A percentile compares a stretch with the other conserved stretches of the same genome.
Conservation (phyloP, 2,329 filamentous ascomycete species). For the Clathrospora elynae region DNA sequence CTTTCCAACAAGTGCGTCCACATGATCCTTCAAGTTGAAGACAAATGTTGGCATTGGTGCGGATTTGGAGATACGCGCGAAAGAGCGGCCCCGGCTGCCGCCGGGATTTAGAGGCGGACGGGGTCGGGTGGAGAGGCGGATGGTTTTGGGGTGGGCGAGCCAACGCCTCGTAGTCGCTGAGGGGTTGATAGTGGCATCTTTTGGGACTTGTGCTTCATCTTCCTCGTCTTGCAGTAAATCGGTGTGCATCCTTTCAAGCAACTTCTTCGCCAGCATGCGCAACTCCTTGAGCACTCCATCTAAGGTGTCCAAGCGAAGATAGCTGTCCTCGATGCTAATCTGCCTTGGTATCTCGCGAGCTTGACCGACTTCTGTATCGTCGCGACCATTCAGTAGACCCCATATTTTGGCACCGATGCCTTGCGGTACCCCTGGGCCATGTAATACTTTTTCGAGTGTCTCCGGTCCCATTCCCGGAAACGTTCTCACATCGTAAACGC, state of each 20-base stretch:
- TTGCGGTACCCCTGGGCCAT: conserved; percentile 70
- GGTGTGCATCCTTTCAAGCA: conserved; percentile 76
- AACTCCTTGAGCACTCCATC: conserved; percentile 71
- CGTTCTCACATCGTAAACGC: conserved; percentile 67
- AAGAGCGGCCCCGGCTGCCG: conserved; percentile 61
- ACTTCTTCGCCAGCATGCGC: conserved; percentile 67
- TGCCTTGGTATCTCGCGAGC: conserved; percentile 77
- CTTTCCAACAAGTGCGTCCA: conserved; percentile 67
- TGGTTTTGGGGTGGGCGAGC: conserved; percentile 79
- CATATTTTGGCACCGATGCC: conserved; percentile 76
- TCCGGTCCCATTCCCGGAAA: conserved; percentile 67
- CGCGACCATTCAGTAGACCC: conserved; percentile 79
- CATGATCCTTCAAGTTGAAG: conserved; percentile 65
- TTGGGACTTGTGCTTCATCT: conserved; percentile 17
- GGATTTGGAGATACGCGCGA: conserved; percentile 76
- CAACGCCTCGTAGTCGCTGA: conserved; percentile 56
- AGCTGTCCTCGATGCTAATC: conserved; percentile 95
- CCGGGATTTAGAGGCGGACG: conserved; percentile 59
- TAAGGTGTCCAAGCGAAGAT: conserved; percentile 70
- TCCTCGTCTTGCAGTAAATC: conserved; percentile 69
- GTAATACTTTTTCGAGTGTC: conserved; percentile 70
- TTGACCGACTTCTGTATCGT: conserved; percentile 73
- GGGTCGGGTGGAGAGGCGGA: conserved; percentile 79
- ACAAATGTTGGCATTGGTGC: conserved; percentile 73
- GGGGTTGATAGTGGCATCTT: neutral